Conservation (phyloP, 495 filamentous ascomycete genomes). For the Xylaria palmicola region DNA sequence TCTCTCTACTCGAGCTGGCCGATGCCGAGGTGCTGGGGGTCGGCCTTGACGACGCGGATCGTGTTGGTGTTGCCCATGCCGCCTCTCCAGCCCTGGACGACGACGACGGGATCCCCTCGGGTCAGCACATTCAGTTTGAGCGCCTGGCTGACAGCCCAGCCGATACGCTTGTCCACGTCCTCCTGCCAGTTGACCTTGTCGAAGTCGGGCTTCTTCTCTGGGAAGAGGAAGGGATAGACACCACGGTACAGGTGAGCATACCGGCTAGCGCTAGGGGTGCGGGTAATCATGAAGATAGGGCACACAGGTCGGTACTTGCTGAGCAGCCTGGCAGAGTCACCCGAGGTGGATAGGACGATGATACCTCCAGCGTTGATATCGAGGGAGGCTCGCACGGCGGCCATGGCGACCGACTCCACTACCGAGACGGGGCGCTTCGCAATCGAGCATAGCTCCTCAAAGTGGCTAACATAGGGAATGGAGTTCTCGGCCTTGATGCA, state of each 20-base stretch:
- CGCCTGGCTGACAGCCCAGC: constrained; percentile 87
- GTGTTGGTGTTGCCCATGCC: constrained; percentile 99
- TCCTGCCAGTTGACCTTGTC: constrained; percentile 87
- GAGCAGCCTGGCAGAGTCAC: constrained; percentile 86
- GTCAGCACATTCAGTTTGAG: constrained; percentile 79
- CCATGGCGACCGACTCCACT: constrained; percentile 91
- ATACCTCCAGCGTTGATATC: constrained; percentile 96
- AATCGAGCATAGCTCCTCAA: constrained; percentile 87
- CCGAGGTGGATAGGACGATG: constrained; percentile 87
- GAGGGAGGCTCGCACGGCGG: constrained; percentile 87
- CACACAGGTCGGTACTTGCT: constrained; percentile 98
- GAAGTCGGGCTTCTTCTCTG: constrained; percentile 92
- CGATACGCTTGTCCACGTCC: constrained; percentile 94
- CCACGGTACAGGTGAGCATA: constrained; percentile 96
- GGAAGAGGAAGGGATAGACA: constrained; percentile 95
- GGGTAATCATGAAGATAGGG: constrained; percentile 97
- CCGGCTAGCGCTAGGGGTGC: constrained; percentile 77
- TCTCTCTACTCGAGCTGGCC: constrained; percentile 20
- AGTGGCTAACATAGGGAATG: constrained; percentile 93
- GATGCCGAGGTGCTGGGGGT: constrained; percentile 49
- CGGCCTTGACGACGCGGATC: constrained; percentile 57
- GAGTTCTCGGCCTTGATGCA: constrained; percentile 94
- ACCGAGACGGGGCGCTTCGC: constrained; percentile 78
- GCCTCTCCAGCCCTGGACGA: constrained; percentile 96
- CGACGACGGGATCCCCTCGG: constrained; percentile 82